phyloP scores from a whole-genome alignment of 805 yeast species.

The Ogataea zsoltii region DNA sequence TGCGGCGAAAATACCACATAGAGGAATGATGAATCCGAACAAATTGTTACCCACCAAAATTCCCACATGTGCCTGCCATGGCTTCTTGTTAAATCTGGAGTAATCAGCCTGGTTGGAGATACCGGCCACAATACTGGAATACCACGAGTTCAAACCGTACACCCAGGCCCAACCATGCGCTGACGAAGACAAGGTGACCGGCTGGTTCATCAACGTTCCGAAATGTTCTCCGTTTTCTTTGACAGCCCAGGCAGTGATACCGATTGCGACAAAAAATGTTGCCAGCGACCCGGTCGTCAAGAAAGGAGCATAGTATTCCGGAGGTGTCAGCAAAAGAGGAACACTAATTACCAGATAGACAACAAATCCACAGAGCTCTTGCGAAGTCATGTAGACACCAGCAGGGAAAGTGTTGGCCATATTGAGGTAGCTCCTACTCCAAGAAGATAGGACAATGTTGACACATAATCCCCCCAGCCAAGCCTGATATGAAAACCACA shows the following conservation, averaged over 20 bases:
- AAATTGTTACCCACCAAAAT: slow-evolving; percentile 40
- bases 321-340: slow-evolving; percentile 42
- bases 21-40: slow-evolving; percentile 36
- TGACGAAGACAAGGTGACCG: slow-evolving; percentile 11
- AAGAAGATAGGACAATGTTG: slow-evolving; percentile 39
- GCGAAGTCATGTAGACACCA: slow-evolving; percentile 39
- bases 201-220: slow-evolving; percentile 13
- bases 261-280: slow-evolving; percentile 17
- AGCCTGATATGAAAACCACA: slow-evolving; percentile 48
- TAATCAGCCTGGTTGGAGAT: slow-evolving; percentile 39
- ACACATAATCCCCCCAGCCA: slow-evolving; percentile 49
- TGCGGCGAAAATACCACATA: slow-evolving; percentile 46
- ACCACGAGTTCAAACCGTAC: slow-evolving; percentile 40
- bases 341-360: slow-evolving; percentile 45
- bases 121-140: slow-evolving; percentile 42
- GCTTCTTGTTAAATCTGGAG: slow-evolving; percentile 32
- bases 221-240: slow-evolving; percentile 9
- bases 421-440: slow-evolving; percentile 40
- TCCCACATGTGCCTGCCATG: slow-evolving; percentile 27
- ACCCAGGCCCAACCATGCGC: slow-evolving; percentile 43
- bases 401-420: slow-evolving; percentile 43
- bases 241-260: slow-evolving; percentile 21
- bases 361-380: slow-evolving; percentile 44
- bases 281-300: slow-evolving; percentile 14
- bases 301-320: slow-evolving; percentile 32